Evolutionary conservation across 306 rosid species (phyloP).

Genomic region (Prunus salicina): DNA sequence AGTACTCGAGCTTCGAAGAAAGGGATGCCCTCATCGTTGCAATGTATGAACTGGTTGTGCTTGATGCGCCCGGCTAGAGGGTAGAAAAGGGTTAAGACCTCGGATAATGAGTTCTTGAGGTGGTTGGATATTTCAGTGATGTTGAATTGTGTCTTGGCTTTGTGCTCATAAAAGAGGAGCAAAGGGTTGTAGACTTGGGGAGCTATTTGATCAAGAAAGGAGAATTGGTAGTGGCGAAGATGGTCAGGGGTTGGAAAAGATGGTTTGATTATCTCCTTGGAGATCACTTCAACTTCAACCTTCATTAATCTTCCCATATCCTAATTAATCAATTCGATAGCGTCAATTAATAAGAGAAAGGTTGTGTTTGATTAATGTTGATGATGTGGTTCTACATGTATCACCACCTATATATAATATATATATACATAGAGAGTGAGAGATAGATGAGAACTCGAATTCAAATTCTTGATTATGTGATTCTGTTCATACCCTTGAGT

Average conservation of each 20-base stretch:
- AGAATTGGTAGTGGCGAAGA: slow-evolving; percentile 41
- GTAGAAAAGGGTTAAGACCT: slow-evolving; percentile 27
- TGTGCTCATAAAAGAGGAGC: slow-evolving; percentile 30
- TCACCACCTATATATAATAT: too few species aligned
- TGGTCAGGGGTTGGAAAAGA: slow-evolving; percentile 36
- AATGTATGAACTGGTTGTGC: slow-evolving; percentile 18
- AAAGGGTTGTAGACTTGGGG: slow-evolving; percentile 37
- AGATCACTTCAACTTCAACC: slow-evolving; percentile 23
- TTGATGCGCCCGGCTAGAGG: slow-evolving; percentile 28
- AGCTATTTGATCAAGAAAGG: slow-evolving; percentile 53
- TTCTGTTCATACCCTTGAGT: too few species aligned
- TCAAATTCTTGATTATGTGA: too few species aligned
- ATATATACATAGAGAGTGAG: too few species aligned
- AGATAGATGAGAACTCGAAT: too few species aligned
- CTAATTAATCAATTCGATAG: too few species aligned
- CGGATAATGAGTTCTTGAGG: slow-evolving; percentile 27
- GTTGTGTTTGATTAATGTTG: too few species aligned
- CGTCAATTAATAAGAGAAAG: too few species aligned
- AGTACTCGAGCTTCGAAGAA: slow-evolving; percentile 17
- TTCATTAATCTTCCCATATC: too few species aligned
- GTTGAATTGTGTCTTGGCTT: not conserved
- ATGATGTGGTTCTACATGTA: too few species aligned
- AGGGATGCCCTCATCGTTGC: slow-evolving; percentile 29
- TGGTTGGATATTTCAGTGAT: slow-evolving; percentile 9
- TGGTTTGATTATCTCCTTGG: slow-evolving; percentile 40